Evolutionary conservation across 345 rosid species (phyloP), one percentile per base, ranked within the genome.

Genomic region (Capsella bursapastoris): DNA sequence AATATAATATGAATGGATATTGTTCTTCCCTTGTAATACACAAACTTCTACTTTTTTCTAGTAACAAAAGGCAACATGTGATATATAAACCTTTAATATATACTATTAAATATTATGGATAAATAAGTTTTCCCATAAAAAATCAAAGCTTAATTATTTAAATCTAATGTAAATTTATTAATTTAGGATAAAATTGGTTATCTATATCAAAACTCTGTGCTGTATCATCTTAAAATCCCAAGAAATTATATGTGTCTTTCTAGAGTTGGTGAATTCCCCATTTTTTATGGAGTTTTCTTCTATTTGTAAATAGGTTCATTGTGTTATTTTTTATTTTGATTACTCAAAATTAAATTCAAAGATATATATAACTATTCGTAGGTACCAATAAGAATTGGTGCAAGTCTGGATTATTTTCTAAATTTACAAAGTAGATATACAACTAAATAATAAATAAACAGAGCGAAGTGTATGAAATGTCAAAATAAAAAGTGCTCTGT

Each of bases 401-500:
- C 6, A 50, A 18, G 28, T 50, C 28, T 12, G 6, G 9, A 50
- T 22, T 50, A 9, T 50, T 22, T 51, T 22, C 31, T 25, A 51
- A 22, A 25, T 51, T 51, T 22, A 22, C 14, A 4, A 50, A 18
- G 29, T 50, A 51, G 22, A 22, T 22, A 22, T 25, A 25, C 6
- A 4, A 31, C 40, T 56, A 31, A 14, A 56, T 14, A 32, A 8
- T 52, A 2, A 7, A 52, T 27, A 13, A 52, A 34, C 27, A 57
- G 62, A 59, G 9, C 9, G 12, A 12, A 37, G 49, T 4, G 12
- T 37, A 44, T 5, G 15, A 14, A 25, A 67, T 53, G n/a, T 14
- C 1, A 22, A 22, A 22, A 22, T 6, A 52, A 52, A 53, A 66
- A 38, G 3, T 6, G 80, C 81, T 65, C 77, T 80, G 70, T 83